Percentiles rank a stretch among this genome's conserved stretches.
Evolutionary conservation across 805 yeast species (phyloP).

Genomic region (Zygoascus ofunaensis): DNA sequence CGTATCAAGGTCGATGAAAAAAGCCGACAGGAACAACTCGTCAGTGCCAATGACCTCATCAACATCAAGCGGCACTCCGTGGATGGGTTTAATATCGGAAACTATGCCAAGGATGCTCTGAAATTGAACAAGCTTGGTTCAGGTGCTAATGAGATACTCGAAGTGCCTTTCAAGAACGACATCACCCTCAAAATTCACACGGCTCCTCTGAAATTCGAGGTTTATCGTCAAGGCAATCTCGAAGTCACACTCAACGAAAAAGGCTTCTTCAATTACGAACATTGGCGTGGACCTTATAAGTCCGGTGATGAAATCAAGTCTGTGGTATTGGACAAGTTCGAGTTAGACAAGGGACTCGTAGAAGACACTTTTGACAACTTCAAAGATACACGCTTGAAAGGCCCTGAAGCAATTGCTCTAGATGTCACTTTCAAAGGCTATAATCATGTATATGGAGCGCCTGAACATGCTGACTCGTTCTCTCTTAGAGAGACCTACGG

Average conservation of each 20-base stretch:
- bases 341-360: slow-evolving; percentile 58
- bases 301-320: slow-evolving; percentile 11
- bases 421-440: slow-evolving; percentile 62
- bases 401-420: slow-evolving; percentile 78
- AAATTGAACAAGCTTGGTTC: neutral
- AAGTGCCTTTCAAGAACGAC: slow-evolving; percentile 28
- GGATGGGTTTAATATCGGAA: slow-evolving; percentile 54
- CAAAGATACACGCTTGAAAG: slow-evolving; percentile 50
- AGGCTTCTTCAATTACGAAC: slow-evolving; percentile 73
- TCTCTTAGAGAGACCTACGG: slow-evolving; percentile 59
- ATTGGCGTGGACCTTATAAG: slow-evolving; percentile 48
- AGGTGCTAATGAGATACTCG: slow-evolving; percentile 2
- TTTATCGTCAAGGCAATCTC: slow-evolving; percentile 37
- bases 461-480: slow-evolving; percentile 86
- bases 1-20: slow-evolving; percentile 62
- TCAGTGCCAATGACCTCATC: slow-evolving; percentile 23
- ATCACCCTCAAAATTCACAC: slow-evolving; percentile 37
- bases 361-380: slow-evolving; percentile 62
- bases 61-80: slow-evolving; percentile 45
- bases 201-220: slow-evolving; percentile 42
- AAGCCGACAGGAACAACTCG: slow-evolving; percentile 28
- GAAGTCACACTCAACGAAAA: slow-evolving; percentile 60
- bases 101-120: slow-evolving; percentile 3
- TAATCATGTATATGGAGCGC: slow-evolving; percentile 78
- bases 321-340: slow-evolving; percentile 26